Evolutionary conservation across 148 eudicot genomes (phyloP).

Genomic region (Bassia scoparia): DNA sequence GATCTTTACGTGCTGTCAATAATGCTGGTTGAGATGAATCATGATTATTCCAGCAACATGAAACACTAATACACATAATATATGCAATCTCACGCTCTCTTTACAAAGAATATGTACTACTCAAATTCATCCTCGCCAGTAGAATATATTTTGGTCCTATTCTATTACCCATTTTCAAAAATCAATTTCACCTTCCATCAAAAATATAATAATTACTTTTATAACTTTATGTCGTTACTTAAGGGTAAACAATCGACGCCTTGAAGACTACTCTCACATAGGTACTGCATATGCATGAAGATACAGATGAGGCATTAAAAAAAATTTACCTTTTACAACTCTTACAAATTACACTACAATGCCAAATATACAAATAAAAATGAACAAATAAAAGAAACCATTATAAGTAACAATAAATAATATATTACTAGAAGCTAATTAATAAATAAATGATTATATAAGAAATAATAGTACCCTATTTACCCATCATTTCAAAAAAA

Average conservation of each 20-base stretch:
- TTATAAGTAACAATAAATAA: background rate
- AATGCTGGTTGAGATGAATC: background rate
- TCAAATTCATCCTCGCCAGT: background rate
- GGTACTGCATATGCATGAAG: too few relatives aligned
- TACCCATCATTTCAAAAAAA: constrained; percentile 10
- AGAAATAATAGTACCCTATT: background rate
- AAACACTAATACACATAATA: too few relatives aligned
- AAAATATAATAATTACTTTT: too few relatives aligned
- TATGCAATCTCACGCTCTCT: too few relatives aligned
- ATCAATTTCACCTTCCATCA: too few relatives aligned
- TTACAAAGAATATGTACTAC: too few relatives aligned
- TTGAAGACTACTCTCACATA: too few relatives aligned
- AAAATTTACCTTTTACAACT: background rate
- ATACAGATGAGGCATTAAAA: too few relatives aligned
- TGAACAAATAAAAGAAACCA: background rate
- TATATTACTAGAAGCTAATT: constrained; percentile 1
- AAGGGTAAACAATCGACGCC: too few relatives aligned
- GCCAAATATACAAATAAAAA: background rate
- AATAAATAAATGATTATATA: background rate
- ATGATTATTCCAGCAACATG: background rate
- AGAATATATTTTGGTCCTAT: too few relatives aligned
- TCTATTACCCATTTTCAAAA: background rate
- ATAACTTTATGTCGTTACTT: too few relatives aligned
- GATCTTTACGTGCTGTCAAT: background rate
- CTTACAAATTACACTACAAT: constrained; percentile 26